A percentile compares a stretch with the other conserved stretches of the same genome.
Conservation (phyloP, 352 stramenopile genomes). For the Pythium coloratum region DNA sequence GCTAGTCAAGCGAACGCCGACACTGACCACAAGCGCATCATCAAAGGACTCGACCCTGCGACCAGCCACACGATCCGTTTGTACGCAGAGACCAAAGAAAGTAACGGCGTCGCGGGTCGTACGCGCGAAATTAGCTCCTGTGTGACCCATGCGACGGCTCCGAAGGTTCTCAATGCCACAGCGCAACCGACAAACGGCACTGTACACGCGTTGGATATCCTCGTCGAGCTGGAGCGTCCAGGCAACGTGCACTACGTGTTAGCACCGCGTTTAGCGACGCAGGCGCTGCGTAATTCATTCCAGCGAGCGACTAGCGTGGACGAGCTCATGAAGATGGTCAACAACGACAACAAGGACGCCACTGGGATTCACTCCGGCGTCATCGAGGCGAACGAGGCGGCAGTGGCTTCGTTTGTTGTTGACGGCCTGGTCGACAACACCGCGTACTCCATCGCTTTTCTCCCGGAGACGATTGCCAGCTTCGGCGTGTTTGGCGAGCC, state of each 20-base stretch:
- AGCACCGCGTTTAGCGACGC: conserved; percentile 4
- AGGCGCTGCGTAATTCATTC: conserved; percentile 30
- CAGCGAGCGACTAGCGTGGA: conserved; percentile 36
- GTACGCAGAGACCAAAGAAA: conserved; percentile 48
- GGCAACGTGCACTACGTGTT: conserved; percentile 64
- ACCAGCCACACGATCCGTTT: conserved; percentile 49
- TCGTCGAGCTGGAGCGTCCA: conserved; percentile 37
- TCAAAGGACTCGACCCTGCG: conserved; percentile 44
- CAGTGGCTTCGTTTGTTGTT: conserved; percentile 23
- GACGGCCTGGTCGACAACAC: conserved; percentile 45
- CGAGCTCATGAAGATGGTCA: conserved; percentile 21
- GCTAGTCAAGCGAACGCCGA: conserved; percentile 21
- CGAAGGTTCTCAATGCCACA: conserved; percentile 37
- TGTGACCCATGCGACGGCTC: conserved; percentile 51
- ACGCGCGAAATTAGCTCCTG: conserved; percentile 26
- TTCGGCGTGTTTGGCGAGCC: conserved; percentile 57
- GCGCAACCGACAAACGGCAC: conserved; percentile 44
- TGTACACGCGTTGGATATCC: conserved; percentile 45
- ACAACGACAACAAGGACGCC: not conserved
- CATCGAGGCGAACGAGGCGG: conserved; percentile 9
- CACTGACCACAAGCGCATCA: conserved; percentile 28
- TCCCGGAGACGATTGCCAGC: conserved; percentile 66
- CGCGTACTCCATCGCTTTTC: conserved; percentile 50
- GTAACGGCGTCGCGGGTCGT: conserved; percentile 50
- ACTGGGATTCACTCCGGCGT: conserved; percentile 1